Conservation (phyloP, 2,329 filamentous ascomycete species). For the Diaporthe citriasiana region DNA sequence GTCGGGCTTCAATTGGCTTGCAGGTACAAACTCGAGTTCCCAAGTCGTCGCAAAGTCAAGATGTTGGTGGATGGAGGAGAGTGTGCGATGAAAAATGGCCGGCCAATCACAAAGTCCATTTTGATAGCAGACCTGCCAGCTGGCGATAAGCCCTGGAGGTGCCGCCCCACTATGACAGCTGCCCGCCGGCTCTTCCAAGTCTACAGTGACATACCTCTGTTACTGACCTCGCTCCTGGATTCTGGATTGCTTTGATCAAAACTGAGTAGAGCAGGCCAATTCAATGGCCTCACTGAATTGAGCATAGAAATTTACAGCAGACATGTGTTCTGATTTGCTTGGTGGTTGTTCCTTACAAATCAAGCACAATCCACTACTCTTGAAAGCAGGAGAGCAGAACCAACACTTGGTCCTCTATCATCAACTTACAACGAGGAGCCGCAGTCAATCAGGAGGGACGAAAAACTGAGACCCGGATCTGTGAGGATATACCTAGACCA, state of each 20-base stretch:
- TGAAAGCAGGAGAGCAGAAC: background rate
- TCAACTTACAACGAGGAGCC: background rate
- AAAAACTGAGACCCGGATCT: background rate
- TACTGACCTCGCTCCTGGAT: background rate
- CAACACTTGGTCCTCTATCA: background rate
- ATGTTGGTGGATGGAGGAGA: conserved; percentile 60
- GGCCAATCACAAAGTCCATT: conserved; percentile 34
- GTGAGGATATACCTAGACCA: background rate
- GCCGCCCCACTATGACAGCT: conserved; percentile 13
- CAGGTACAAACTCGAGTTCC: conserved; percentile 34
- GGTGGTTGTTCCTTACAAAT: too few relatives aligned
- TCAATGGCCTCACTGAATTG: background rate
- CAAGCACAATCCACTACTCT: background rate
- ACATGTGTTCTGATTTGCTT: background rate
- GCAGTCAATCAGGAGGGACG: too few relatives aligned
- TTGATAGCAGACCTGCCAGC: conserved; percentile 37
- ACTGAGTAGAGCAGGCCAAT: too few relatives aligned
- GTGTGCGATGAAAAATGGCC: conserved; percentile 41
- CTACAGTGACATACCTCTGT: background rate
- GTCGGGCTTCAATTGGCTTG: conserved; percentile 45
- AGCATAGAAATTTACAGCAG: too few relatives aligned
- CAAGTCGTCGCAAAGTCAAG: conserved; percentile 45
- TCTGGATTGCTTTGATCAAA: too few relatives aligned
- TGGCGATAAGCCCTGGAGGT: conserved; percentile 35
- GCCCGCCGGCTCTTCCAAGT: background rate